Base-by-base conservation (phyloP, 257 asterid species). In the Paulownia fortunei region DNA sequence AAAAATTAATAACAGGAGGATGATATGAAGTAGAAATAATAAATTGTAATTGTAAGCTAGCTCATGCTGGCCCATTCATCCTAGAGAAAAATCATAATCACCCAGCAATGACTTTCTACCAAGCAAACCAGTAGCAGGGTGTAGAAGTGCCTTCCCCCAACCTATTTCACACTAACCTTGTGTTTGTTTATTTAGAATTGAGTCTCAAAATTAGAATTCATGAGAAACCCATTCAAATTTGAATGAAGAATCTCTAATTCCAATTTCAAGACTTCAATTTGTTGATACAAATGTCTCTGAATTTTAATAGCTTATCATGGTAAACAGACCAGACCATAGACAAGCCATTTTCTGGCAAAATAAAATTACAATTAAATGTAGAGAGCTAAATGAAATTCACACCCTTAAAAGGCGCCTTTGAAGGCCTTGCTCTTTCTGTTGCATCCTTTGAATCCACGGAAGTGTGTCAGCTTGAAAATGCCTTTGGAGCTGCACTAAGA, bases 361-460 rank as follows among this genome's bases (percentile, higher is more conserved):
- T 27, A 23, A 62, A 67, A 73, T 52, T 41, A 80, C 1, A 63
- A 78, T 18, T 12, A 69, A 41, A 72, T 34, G 49, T 23, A 34
- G 59, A 27, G 60, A 67, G 70, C 74, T 37, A 71, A 37, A 66
- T 21, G 24, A 62, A 69, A 78, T 26, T 15, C 88, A 23, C 79
- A 96, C 99, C 96, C 96, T 89, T 74, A 96, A 82, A 56, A 93
- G 92, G 81, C 98, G 96, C 80, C 98, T 87, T 79, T 93, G 98
- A 64, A 96, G 97, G 60, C 88, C 85, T 88, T 89, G 97, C 90
- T 96, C 99, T 87, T 88, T 96, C 80, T 90, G 98, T 68, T 87
- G 94, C 96, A 96, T 92, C 85, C 95, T 89, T 76, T 90, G 96
- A 76, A 96, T 92, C 84, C 89, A 86, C 58, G 99, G 98, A 54